Evolutionary conservation across 805 yeast species (phyloP).

Genomic region (Starmerella vaccinii): DNA sequence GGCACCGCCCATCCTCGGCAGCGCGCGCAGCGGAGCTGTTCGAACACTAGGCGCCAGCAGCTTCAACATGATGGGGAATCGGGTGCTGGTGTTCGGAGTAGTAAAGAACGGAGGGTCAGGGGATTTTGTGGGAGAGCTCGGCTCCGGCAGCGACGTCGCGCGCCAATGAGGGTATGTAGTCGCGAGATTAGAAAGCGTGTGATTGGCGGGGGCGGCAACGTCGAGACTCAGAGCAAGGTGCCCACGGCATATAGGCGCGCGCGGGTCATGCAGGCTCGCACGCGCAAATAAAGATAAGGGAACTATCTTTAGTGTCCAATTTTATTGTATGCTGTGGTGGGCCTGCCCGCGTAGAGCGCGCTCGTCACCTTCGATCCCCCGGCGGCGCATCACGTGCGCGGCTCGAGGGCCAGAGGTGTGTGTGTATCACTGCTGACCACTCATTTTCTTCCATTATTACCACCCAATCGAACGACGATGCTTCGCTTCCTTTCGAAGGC

Average conservation of each 20-base stretch:
- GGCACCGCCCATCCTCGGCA: slow-evolving; percentile 9
- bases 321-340: not conserved
- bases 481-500: slow-evolving; percentile 23
- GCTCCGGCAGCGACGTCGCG: not conserved
- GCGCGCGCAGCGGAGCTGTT: slow-evolving; percentile 9
- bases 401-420: not conserved
- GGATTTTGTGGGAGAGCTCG: not conserved
- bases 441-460: slow-evolving; percentile 17
- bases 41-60: slow-evolving; percentile 15
- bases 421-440: slow-evolving; percentile 18
- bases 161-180: not conserved
- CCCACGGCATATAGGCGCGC: not conserved
- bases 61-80: slow-evolving; percentile 11
- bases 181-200: slow-evolving; percentile 4
- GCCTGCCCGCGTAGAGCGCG: too few relatives aligned
- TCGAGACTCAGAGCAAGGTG: not conserved
- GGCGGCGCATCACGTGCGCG: not conserved
- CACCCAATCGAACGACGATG: slow-evolving; percentile 11
- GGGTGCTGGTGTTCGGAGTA: not conserved
- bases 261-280: not conserved
- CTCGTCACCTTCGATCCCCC: too few relatives aligned
- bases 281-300: too few relatives aligned
- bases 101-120: not conserved
- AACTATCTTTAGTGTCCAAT: not conserved
- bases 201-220: slow-evolving; percentile 4